Evolutionary conservation across 2,329 filamentous ascomycete species (phyloP), one percentile per base, ranked within the genome.

Genomic region (Aspergillus persii): DNA sequence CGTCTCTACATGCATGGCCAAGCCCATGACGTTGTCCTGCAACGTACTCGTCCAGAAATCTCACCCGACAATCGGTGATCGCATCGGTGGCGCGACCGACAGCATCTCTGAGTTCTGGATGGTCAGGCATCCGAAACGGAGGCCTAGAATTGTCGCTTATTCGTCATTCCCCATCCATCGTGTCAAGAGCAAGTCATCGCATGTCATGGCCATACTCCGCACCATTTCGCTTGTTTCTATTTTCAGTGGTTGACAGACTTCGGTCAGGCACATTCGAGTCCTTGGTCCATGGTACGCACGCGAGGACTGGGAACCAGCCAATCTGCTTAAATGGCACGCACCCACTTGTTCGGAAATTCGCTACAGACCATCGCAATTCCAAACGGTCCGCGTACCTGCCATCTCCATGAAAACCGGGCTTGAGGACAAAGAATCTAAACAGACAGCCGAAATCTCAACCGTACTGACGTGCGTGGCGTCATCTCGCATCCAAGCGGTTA

Each of bases 401-500:
- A 47, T 47, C 44, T 27, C 44, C 44, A 47, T 47, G 44, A 27
- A 47, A 47, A 27, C 44, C 11, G n/a, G 39, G 39, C 11, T 3
- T 31, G 30, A 31, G 30, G 8, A 31, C 6, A 31, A 31, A 12
- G 39, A 44, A 11, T 23, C 18, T 23, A 36, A 36, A 36, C 33
- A 9, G 33, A 12, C 4, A 49, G 12, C 8, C n/a, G 15, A 51
- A 48, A 29, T 52, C 15, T 57, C 49, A 29, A 29, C 27, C 8
- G 33, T 29, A 41, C 57, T 63, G 62, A 64, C 56, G 61, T 63
- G 56, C 53, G 53, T 67, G 62, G 60, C 67, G 67, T 69, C 67
- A 68, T 68, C 31, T 26, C 23, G 7, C 53, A 39, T 27, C 9
- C 23, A 36, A 47, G 44, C 54, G 26, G 39, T 30, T 27, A 39